Conservation (phyloP, 345 rosid genomes). For the Salix dunnii region DNA sequence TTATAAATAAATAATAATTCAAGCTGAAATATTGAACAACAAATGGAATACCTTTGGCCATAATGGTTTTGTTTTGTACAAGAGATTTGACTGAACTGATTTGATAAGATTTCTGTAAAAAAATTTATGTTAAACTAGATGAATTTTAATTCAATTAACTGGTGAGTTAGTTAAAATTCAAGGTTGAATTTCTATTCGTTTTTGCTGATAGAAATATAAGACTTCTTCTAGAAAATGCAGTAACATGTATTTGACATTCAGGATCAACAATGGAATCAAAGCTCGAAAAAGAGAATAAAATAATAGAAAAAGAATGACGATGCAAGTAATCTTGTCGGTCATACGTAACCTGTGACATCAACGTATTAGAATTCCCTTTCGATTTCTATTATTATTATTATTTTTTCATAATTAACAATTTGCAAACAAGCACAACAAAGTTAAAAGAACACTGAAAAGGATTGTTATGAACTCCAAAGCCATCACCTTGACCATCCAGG, state of each 20-base stretch:
- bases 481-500: conserved; percentile 51
- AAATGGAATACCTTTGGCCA: too few species aligned
- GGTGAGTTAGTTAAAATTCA: too few species aligned
- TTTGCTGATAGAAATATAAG: not conserved
- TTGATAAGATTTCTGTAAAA: too few species aligned
- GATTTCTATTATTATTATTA: too few species aligned
- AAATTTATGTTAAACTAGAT: too few species aligned
- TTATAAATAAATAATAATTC: too few species aligned
- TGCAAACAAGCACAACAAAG: not conserved
- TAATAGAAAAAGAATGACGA: not conserved
- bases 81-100: too few species aligned
- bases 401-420: not conserved
- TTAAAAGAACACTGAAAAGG: conserved; percentile 1
- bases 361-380: not conserved
- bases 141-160: too few species aligned
- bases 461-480: conserved; percentile 17
- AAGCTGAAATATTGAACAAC: too few species aligned
- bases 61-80: too few species aligned
- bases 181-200: not conserved
- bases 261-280: not conserved
- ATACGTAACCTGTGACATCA: not conserved
- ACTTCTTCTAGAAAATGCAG: not conserved
- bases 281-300: not conserved
- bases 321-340: not conserved
- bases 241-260: not conserved